Percentiles rank a stretch among this genome's conserved stretches.
phyloP scores from a whole-genome alignment of 345 rosid genomes.

The Hirschfeldia incana region DNA sequence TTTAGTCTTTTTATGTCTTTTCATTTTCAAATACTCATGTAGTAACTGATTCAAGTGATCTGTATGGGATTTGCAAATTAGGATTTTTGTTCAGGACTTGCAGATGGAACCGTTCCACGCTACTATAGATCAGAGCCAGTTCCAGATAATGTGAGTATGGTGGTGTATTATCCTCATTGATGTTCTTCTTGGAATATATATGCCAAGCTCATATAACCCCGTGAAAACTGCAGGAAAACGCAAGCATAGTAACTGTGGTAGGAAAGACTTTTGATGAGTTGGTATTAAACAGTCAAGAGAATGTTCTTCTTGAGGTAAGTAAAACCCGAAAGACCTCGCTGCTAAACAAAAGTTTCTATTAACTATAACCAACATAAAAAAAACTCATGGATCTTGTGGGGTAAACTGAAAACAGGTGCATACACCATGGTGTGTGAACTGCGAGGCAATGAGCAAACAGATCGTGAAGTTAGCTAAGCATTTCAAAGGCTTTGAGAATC shows the following conservation, averaged over 20 bases:
- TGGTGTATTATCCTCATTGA: not conserved
- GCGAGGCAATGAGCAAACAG: constrained; percentile 73
- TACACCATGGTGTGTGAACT: constrained; percentile 82
- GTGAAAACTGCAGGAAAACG: constrained; percentile 54
- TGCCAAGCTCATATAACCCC: not conserved
- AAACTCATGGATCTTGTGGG: not conserved
- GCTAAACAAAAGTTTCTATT: not conserved
- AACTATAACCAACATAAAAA: not conserved
- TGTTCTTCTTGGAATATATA: not conserved
- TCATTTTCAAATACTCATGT: not conserved
- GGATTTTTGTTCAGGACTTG: constrained; percentile 70
- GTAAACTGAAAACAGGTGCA: constrained; percentile 48
- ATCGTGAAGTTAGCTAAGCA: constrained; percentile 83
- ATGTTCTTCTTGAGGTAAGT: constrained; percentile 81
- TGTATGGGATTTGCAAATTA: constrained; percentile 33
- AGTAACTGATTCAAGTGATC: not conserved
- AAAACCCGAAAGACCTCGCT: not conserved
- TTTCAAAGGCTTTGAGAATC: constrained; percentile 64
- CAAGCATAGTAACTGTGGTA: constrained; percentile 55
- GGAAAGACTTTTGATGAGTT: constrained; percentile 84
- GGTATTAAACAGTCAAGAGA: constrained; percentile 64
- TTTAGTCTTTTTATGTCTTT: not conserved
- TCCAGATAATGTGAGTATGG: constrained; percentile 75
- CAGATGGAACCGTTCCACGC: constrained; percentile 51
- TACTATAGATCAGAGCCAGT: constrained; percentile 77